A percentile compares a stretch with the other conserved stretches of the same genome.
phyloP scores from a whole-genome alignment of 1,284 basidiomycete genomes.

The Clitocybe nebularis region DNA sequence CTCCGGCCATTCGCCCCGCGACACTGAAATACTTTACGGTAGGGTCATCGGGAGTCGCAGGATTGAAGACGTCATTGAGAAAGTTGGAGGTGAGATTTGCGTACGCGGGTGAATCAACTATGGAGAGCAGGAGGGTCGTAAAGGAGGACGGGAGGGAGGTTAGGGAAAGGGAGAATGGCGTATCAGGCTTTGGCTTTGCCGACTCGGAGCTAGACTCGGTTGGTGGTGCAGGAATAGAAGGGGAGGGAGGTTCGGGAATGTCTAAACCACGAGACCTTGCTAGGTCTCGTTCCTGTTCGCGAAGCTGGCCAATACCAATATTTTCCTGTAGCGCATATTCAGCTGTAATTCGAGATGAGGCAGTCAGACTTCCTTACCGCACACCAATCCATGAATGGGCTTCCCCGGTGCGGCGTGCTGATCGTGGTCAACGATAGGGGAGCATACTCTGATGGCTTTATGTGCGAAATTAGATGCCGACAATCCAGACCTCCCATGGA shows the following conservation, averaged over 20 bases:
- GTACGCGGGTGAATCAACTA: conserved; percentile 97
- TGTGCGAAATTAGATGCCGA: conserved; percentile 84
- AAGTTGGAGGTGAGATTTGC: conserved; percentile 90
- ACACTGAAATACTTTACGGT: conserved; percentile 91
- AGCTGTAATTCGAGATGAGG: conserved; percentile 1
- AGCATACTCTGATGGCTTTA: conserved; percentile 79
- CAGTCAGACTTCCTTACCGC: conserved; percentile 44
- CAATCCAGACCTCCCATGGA: conserved; percentile 98
- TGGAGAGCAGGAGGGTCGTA: conserved; percentile 84
- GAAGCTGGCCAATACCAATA: conserved; percentile 76
- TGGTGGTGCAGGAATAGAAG: conserved; percentile 10
- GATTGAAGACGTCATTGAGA: conserved; percentile 88
- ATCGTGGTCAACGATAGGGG: conserved; percentile 90
- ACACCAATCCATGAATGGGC: conserved; percentile 99
- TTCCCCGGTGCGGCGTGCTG: conserved; percentile 92
- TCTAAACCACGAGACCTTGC: conserved; percentile 15
- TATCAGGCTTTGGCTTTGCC: conserved; percentile 23
- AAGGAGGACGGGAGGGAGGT: conserved; percentile 74
- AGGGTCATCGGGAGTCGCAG: conserved; percentile 80
- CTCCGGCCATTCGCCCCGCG: conserved; percentile 70
- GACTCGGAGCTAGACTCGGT: conserved; percentile 10
- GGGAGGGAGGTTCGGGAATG: conserved; percentile 5
- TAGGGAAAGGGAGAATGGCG: conserved; percentile 38
- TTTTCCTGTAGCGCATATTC: conserved; percentile 53
- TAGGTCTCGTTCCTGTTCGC: conserved; percentile 32